Base-by-base conservation (phyloP, 352 stramenopile genomes). In the Lagenidium giganteum region DNA sequence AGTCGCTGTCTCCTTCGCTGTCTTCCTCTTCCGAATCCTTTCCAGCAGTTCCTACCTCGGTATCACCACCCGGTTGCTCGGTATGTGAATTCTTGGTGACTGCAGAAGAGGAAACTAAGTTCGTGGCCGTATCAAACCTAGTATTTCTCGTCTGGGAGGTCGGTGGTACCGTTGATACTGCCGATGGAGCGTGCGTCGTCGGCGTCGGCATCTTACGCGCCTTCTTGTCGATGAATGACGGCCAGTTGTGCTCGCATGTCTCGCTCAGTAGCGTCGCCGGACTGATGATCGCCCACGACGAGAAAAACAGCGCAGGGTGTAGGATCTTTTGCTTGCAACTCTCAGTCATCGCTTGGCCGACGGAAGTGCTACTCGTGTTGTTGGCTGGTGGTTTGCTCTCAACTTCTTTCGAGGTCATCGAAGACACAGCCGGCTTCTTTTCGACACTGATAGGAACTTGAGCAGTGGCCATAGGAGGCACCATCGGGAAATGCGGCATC, bases 171-270 rank as follows among this genome's bases (percentile, higher is more conserved):
- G 27, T 40, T 4, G 47, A 57, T 9, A 50, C 54, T 16, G 47
- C 47, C 13, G 47, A 14, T 54, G 42, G 5, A 57, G 20, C 8
- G 54, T 54, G 27, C 42, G 16, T 45, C 42, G 21, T 33, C 38
- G 9, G 35, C 30, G 17, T 22, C n/a, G 17, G 17, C 33, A 49
- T 46, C 34, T 37, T 33, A 18, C 30, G 50, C 6, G 44, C 46
- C 43, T 70, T 72, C 43, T 55, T 74, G 6, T 68, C 59, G 37
- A 91, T 81, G 26, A 87, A 87, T 2, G 74, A 66, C 5, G 82
- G 82, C 70, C 77, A 90, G 37, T 93, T 93, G 51, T 93, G 82
- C 25, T 83, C 64, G 27, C 82, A 93, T 2, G 82, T 93, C n/a
- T 47, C 54, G 20, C 69, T 61, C 5, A 93, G 53, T 1, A 93